Conservation (phyloP, 148 eudicot species). For the Camellia lanceoleosa region DNA sequence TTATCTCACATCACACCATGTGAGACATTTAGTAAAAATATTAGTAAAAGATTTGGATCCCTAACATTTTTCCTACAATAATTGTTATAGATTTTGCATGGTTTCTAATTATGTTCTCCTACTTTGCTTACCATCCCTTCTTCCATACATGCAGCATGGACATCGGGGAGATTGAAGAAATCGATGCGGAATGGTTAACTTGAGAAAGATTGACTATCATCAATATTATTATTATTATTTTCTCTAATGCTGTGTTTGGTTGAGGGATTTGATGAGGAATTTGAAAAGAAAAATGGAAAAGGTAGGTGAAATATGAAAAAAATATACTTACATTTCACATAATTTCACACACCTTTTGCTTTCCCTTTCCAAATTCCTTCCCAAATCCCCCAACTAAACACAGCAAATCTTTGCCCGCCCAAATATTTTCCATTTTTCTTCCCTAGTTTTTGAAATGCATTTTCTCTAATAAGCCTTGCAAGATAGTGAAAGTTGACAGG, state of each 20-base stretch:
- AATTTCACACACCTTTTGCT: too few relatives aligned
- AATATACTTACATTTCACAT: too few relatives aligned
- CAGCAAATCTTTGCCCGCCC: slow-evolving; percentile 1
- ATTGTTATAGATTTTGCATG: neutral
- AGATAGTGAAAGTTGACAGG: slow-evolving; percentile 11
- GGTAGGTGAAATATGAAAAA: too few relatives aligned
- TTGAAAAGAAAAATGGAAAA: too few relatives aligned
- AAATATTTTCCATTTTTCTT: neutral
- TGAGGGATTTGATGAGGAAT: too few relatives aligned
- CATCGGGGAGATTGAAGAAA: slow-evolving; percentile 76
- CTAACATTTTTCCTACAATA: too few relatives aligned
- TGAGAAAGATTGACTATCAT: slow-evolving; percentile 24
- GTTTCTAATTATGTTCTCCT: neutral
- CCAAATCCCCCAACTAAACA: too few relatives aligned
- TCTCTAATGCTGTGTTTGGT: neutral
- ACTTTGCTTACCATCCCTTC: neutral
- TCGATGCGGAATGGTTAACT: slow-evolving; percentile 78
- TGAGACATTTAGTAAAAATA: too few relatives aligned
- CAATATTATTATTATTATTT: slow-evolving; percentile 1
- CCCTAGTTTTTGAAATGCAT: neutral
- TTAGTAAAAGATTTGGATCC: too few relatives aligned
- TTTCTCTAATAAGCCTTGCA: slow-evolving; percentile 14
- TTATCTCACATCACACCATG: too few relatives aligned
- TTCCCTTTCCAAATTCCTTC: too few relatives aligned
- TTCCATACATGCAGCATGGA: slow-evolving; percentile 56